Base-by-base conservation (phyloP, 805 yeast genomes). In the Candida chilensis region DNA sequence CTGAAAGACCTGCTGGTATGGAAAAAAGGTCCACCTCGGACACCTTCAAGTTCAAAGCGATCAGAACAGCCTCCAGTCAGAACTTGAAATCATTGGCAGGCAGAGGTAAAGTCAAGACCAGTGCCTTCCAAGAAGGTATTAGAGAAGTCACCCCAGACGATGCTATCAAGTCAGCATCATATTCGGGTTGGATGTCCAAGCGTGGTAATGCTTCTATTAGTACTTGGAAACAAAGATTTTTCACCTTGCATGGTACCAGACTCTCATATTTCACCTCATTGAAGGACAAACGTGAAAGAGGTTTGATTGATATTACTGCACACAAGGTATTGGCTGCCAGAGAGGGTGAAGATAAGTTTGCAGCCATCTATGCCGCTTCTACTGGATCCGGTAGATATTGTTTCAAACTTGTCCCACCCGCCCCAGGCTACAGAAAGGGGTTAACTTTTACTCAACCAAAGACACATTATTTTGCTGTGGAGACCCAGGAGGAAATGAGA, bases 121-220 rank as follows among this genome's bases (percentile, higher is more conserved):
- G 84, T 0, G 92, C 92, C 0, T 82, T 82, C 48, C 75, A 73
- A 46, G 98, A 92, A 56, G 98, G 98, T 5, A 82, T 92, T 26
- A 67, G 86, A 41, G 64, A 57, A 13, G 67, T 84, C 11, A 67
- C 81, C 0, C 94, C 96, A 0, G 75, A 72, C 37, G 82, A 84
- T 27, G 80, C 97, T 0, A 72, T 82, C 28, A 74, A 74, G 41
- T 60, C 79, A 5, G 85, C 96, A 0, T 81, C 69, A 32, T 74
- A 65, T 43, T 76, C 85, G 29, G 99, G 99, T 2, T 92, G 96
- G 95, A 85, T 92, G 95, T 75, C 87, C 31, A 92, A 92, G 54
- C 78, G 83, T 40, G 95, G 95, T 16, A 83, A 80, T 35, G 69
- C 79, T 35, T 73, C 94, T 4, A 74, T 82, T 44, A 85, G 88